Evolutionary conservation across 1,139 yeast species (phyloP), one percentile per base, ranked within the genome.

Genomic region (Citeromyces hawaiiensis): DNA sequence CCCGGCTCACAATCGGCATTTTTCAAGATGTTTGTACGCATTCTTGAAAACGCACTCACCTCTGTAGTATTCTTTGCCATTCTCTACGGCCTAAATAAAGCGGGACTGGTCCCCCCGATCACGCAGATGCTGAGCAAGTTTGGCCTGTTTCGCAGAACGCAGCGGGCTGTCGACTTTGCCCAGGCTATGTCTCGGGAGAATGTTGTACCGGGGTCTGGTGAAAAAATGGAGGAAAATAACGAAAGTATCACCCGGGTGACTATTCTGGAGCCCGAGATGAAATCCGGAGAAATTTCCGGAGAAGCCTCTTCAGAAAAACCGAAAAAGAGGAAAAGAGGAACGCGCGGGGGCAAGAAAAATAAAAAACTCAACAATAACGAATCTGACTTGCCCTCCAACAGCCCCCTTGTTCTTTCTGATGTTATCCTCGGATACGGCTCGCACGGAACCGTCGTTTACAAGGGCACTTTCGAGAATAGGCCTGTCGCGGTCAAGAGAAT

Each of bases 401-500:
- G 72, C 41, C 77, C 76, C 40, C 59, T 86, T 44, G 61, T 70
- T 0, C 74, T 88, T 2, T 75, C 93, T 0, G 83, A 83, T 47
- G 75, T 72, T 36, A 70, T 87, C 18, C 61, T 91, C 38, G 98
- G 99, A 1, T 86, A 85, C 54, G 99, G 99, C 1, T 86, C 96
- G 1, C 96, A 91, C 52, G 98, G 98, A 25, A 91, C 98, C 0
- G 87, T 88, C 21, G 98, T 91, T 1, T 86, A 77, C 55, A 76
- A 82, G 53, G 98, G 98, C 1, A 71, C 76, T 3, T 91, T 88
- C 60, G 96, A 88, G 51, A 81, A 77, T 49, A 69, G 98, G 39
- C 95, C 94, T 2, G 98, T 93, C 8, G 98, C 98, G 0, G 94
- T 91, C 4, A 93, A 91, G 56, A 64, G 98, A 48, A 85, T 91